Conservation (phyloP, 306 rosid species). For the Boehmeria nivea region DNA sequence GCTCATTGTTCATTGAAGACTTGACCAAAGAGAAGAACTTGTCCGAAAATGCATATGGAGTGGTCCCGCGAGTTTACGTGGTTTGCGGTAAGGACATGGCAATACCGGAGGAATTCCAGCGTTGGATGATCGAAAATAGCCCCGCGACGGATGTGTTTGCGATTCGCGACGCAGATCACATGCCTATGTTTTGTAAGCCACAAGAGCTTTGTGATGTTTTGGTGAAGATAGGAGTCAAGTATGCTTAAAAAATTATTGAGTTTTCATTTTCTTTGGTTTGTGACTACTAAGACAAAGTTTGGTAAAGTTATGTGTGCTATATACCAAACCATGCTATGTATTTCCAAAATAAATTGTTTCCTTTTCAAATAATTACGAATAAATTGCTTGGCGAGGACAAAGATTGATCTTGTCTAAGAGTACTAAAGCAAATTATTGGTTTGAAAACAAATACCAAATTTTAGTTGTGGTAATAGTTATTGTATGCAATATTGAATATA, state of each 20-base stretch:
- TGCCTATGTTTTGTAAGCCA: slow-evolving; percentile 39
- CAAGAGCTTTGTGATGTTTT: slow-evolving; percentile 28
- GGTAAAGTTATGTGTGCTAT: too few species aligned
- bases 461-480: too few species aligned
- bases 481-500: too few species aligned
- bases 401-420: too few species aligned
- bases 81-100: slow-evolving; percentile 14
- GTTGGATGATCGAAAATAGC: slow-evolving; percentile 20
- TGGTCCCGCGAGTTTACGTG: slow-evolving; percentile 15
- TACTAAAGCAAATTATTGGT: too few species aligned
- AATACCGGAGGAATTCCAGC: slow-evolving; percentile 13
- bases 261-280: too few species aligned
- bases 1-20: slow-evolving; percentile 40
- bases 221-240: slow-evolving; percentile 23
- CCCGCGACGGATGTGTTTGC: slow-evolving; percentile 31
- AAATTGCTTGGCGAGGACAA: too few species aligned
- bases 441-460: too few species aligned
- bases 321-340: too few species aligned
- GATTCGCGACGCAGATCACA: slow-evolving; percentile 39
- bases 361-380: too few species aligned
- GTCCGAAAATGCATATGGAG: slow-evolving; percentile 25
- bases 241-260: neutral
- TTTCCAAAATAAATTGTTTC: too few species aligned
- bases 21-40: slow-evolving; percentile 27
- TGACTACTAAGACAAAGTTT: too few species aligned